Evolutionary conservation across 2,329 filamentous ascomycete species (phyloP), one percentile per base, ranked within the genome.

Genomic region (Diaporthe vaccinii): DNA sequence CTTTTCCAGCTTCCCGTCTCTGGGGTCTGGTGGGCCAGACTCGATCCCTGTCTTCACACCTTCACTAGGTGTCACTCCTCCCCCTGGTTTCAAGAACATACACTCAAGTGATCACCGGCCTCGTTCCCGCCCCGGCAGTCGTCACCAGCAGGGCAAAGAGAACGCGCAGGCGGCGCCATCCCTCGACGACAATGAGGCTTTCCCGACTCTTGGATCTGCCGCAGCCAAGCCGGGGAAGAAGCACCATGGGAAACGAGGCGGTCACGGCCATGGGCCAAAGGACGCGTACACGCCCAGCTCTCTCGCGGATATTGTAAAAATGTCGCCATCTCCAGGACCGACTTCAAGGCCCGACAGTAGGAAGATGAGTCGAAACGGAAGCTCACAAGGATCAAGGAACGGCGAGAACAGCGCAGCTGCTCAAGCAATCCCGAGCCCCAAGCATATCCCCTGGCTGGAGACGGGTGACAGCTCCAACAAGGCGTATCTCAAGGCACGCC

Each of bases 371-470:
- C 88, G 92, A 51, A 92, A 93, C 78, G 92, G 92, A 76, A 94
- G 90, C 82, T 89, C 91, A 57, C 89, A 89, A 15, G 92, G 89
- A 74, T 87, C 91, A 65, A 91, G 91, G 72, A 91, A 89, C 77
- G 91, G 92, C 28, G 95, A 98, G 83, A 95, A 96, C 80, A 97
- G 93, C 82, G 89, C 91, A 36, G 93, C 95, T 41, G 94, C 95
- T 22, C 93, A 94, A 82, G 93, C 95, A 2, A 98, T 99, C 74
- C 91, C 94, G 25, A 91, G 92, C 74, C 97, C 97, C 14, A 95
- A 97, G 81, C 94, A 98, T 79, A 95, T 99, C 62, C 97, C 97
- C 0, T 99, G 97, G 97, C 87, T 98, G 5, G 96, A 98, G 84
- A 98, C 97, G 3, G 97, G 97, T 31, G 93, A 96, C 72, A 92